Conservation (phyloP, 2,329 filamentous ascomycete genomes). For the Talaromyces sp. region DNA sequence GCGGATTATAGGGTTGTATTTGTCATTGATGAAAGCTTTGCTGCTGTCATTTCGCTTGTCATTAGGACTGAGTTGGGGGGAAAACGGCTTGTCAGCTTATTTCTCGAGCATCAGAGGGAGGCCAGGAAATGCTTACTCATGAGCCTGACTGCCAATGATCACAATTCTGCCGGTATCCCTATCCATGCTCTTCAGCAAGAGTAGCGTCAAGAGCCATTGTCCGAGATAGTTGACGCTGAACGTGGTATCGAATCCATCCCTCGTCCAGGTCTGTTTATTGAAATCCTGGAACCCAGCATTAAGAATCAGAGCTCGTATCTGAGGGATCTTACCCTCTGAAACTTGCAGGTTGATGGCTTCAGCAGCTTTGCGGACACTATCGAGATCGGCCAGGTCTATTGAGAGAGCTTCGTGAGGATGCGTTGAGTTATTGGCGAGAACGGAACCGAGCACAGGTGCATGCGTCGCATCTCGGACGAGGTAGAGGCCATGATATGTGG, state of each 20-base stretch:
- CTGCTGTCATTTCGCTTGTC: not conserved
- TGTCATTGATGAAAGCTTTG: not conserved
- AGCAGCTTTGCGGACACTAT: not conserved
- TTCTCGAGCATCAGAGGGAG: not conserved
- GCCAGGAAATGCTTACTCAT: conserved; percentile 10
- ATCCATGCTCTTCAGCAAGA: conserved; percentile 27
- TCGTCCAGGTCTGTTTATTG: conserved; percentile 19
- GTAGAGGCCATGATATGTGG: conserved; percentile 25
- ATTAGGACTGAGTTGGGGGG: not conserved
- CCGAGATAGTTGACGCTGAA: conserved; percentile 27
- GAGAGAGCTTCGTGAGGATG: not conserved
- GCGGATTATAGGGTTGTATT: not conserved
- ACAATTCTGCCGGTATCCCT: conserved; percentile 23
- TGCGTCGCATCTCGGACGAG: conserved; percentile 19
- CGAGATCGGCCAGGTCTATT: not conserved
- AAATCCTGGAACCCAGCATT: conserved; percentile 6
- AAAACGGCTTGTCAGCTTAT: not conserved
- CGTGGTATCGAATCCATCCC: conserved; percentile 24
- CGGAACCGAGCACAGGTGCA: conserved; percentile 2
- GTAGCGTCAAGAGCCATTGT: conserved; percentile 25
- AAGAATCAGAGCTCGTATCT: not conserved
- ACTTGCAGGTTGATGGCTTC: not conserved
- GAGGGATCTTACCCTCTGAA: not conserved
- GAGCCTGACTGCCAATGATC: conserved; percentile 23
- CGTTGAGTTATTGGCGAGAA: not conserved